These are phyloP conservation scores for Zygnema cylindricum DNA, from an alignment of 139 green algal species.

Conservation along the genomic window DNA sequence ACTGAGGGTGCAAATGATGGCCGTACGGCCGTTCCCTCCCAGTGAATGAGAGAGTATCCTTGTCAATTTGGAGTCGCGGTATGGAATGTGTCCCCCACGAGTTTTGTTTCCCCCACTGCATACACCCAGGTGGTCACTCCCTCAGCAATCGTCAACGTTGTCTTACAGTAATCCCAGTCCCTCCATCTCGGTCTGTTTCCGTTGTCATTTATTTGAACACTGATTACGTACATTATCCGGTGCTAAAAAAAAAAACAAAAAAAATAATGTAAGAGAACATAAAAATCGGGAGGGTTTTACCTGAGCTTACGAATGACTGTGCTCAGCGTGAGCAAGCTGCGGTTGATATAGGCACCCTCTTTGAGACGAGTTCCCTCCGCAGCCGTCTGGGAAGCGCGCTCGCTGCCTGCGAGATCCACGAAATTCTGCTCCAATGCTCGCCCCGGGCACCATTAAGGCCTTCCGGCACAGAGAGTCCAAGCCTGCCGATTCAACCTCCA, in stretches of 20 bases:
- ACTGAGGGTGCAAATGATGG: constrained; percentile 69
- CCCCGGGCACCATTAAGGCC: no score
- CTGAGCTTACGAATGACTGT: constrained; percentile 82
- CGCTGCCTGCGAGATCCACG: constrained; percentile 90
- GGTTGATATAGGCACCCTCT: constrained; percentile 93
- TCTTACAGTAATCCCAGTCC: not conserved
- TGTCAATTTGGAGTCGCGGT: constrained; percentile 95
- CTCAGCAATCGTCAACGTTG: not conserved
- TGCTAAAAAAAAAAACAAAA: not conserved
- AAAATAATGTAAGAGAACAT: not conserved
- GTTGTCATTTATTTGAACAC: no score
- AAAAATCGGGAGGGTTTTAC: not conserved
- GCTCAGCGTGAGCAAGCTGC: constrained; percentile 62
- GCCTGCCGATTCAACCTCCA: no score
- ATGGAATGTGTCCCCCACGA: constrained; percentile 74
- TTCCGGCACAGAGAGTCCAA: no score
- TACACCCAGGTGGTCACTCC: not conserved
- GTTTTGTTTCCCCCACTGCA: constrained; percentile 45
- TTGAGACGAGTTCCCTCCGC: constrained; percentile 91
- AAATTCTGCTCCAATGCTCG: constrained; percentile 64
- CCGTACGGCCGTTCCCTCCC: constrained; percentile 67
- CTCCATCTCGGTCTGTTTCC: not conserved
- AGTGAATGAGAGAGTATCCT: constrained; percentile 78
- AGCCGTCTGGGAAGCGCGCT: constrained; percentile 89
- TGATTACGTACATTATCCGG: no score